Evolutionary conservation across 768 basidiomycete genomes (phyloP), one percentile per base, ranked within the genome.

Genomic region (Russula ochroleuca): DNA sequence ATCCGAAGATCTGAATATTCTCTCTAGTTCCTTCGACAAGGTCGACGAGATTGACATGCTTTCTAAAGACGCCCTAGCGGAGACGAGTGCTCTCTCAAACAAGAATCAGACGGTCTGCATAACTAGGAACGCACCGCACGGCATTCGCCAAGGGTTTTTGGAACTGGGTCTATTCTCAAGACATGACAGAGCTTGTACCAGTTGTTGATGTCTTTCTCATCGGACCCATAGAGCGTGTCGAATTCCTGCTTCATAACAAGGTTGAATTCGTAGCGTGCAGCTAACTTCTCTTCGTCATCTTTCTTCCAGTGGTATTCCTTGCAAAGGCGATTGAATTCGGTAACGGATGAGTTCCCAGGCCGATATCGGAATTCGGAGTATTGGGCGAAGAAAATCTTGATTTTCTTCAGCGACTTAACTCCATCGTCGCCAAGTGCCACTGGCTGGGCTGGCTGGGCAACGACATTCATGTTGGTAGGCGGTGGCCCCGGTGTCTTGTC

Each of bases 41-140:
- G 55, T 76, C 73, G 33, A 73, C 68, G 5, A 76, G 67, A 48
- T 77, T 75, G 52, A 77, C 70, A 11, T 72, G 53, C 15, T 60
- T 60, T 21, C 9, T n/a, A 31, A 19, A 17, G 19, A 64, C 58
- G 2, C 33, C 64, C 54, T 60, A 21, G 15, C 17, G 19, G 13
- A 28, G 21, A 37, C 33, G 35, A 55, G 33, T 0, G 54, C 7
- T 15, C n/a, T 19, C 51, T 59, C 53, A 51, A 28, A 5, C 56
- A 45, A 47, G 17, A 19, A 35, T 10, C 13, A 38, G 23, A 17
- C 14, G 50, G 9, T 50, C 43, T 19, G 9, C n/a, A 47, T 25
- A 23, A 49, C 1, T 0, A 15, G 13, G 0, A 15, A 35, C 58
- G 23, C 21, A 64, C 63, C 14, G 45, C 47, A 25, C 51, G 57